These are phyloP conservation scores for Lipomyces yamanashiensis DNA, from an alignment of 805 yeast species.

Conservation along the genomic window DNA sequence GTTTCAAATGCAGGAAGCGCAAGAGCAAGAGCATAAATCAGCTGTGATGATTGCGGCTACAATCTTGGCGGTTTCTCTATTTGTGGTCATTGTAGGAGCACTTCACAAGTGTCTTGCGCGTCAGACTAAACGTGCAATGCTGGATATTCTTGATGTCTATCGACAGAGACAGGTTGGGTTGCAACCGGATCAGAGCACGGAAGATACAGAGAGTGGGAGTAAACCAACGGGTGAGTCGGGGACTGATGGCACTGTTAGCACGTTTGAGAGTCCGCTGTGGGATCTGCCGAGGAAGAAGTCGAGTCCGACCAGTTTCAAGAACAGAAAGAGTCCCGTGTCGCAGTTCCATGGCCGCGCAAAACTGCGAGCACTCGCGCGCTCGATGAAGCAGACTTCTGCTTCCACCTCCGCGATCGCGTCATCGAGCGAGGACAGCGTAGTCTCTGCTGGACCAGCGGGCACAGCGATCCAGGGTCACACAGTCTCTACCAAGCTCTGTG, in stretches of 20 bases:
- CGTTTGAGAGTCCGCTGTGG: not conserved
- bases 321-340: not conserved
- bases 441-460: too few species aligned
- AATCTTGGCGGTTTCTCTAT: not conserved
- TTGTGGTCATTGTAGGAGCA: not conserved
- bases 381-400: too few species aligned
- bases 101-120: too few species aligned
- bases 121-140: not conserved
- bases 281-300: slow-evolving; percentile 2
- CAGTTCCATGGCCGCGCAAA: too few species aligned
- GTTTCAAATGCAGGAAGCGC: too few species aligned
- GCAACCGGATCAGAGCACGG: not conserved
- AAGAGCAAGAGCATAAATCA: too few species aligned
- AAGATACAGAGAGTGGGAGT: not conserved
- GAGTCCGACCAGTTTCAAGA: not conserved
- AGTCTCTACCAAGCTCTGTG: too few species aligned
- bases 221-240: not conserved
- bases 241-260: not conserved
- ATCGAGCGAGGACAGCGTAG: too few species aligned
- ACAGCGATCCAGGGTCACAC: too few species aligned
- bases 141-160: not conserved
- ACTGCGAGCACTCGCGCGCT: too few species aligned
- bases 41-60: not conserved
- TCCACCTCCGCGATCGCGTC: too few species aligned
- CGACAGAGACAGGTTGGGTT: not conserved